These are phyloP conservation scores for Rhizomucor miehei DNA, from an alignment of 371 early-diverging fungal species.

Conservation along the genomic window DNA sequence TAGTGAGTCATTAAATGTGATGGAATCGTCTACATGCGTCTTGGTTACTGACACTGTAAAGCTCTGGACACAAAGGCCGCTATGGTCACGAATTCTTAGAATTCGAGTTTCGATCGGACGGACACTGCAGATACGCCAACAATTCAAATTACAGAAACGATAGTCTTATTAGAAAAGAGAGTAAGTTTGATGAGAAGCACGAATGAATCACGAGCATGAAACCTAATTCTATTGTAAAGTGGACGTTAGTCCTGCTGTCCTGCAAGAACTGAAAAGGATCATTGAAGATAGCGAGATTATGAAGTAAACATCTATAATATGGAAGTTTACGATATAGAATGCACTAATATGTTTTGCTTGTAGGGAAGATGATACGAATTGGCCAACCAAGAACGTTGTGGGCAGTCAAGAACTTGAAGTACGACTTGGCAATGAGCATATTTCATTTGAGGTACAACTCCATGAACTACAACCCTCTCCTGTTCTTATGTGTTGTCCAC, in stretches of 20 bases:
- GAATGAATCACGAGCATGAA: not conserved
- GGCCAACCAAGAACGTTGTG: slow-evolving; percentile 90
- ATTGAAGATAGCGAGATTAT: slow-evolving; percentile 87
- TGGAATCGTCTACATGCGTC: not conserved
- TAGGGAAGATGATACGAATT: slow-evolving; percentile 88
- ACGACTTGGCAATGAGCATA: slow-evolving; percentile 84
- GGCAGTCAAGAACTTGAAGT: slow-evolving; percentile 96
- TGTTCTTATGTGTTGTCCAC: no score
- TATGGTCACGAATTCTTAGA: slow-evolving; percentile 98
- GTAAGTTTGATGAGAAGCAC: slow-evolving; percentile 37
- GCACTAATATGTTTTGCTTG: not conserved
- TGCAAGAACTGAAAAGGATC: slow-evolving; percentile 87
- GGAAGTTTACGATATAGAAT: not conserved
- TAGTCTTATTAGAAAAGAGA: slow-evolving; percentile 91
- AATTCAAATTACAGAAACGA: slow-evolving; percentile 98
- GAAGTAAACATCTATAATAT: slow-evolving; percentile 51
- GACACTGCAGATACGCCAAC: slow-evolving; percentile 93
- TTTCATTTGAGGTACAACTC: slow-evolving; percentile 85
- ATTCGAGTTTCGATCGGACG: slow-evolving; percentile 91
- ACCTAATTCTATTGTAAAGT: slow-evolving; percentile 42
- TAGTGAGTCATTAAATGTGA: slow-evolving; percentile 56
- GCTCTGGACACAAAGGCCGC: slow-evolving; percentile 90
- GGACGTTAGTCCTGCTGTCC: slow-evolving; percentile 72
- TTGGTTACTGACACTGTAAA: slow-evolving; percentile 15
- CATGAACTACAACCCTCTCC: no score